Evolutionary conservation across 2,329 filamentous ascomycete species (phyloP).

Genomic region (Colletotrichum sp.): DNA sequence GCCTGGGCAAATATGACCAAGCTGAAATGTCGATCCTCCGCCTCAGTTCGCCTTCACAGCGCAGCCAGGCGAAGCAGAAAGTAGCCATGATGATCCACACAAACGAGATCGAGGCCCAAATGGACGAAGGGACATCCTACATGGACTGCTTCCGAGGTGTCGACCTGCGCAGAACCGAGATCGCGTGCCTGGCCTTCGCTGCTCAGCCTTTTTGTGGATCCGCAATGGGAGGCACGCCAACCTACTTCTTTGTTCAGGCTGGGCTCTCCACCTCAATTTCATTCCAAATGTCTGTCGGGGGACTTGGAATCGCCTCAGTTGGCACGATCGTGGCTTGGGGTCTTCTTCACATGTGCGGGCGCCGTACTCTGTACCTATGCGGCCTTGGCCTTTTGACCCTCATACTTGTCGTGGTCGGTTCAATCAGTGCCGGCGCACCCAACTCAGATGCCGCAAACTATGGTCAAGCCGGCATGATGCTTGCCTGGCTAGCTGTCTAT

Average conservation of each 20-base stretch:
- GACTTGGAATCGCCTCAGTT: constrained; percentile 38
- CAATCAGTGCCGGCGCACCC: constrained; percentile 41
- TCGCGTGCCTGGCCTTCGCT: constrained; percentile 36
- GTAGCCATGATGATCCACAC: constrained; percentile 25
- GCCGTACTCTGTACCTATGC: constrained; percentile 44
- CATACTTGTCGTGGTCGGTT: constrained; percentile 47
- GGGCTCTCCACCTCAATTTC: constrained; percentile 29
- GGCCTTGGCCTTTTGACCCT: constrained; percentile 40
- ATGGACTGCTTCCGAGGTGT: constrained; percentile 47
- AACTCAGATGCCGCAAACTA: constrained; percentile 38
- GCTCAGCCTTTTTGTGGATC: constrained; percentile 37
- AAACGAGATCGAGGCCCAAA: constrained; percentile 23
- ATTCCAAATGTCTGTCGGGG: constrained; percentile 30
- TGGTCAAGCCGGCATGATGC: constrained; percentile 42
- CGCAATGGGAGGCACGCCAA: constrained; percentile 27
- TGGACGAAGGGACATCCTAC: constrained; percentile 43
- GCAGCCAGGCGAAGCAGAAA: background rate
- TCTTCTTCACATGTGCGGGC: constrained; percentile 44
- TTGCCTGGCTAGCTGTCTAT: constrained; percentile 49
- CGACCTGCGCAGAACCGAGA: constrained; percentile 43
- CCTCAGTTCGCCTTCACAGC: background rate
- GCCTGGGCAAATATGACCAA: background rate
- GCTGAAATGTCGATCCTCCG: background rate
- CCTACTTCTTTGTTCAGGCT: constrained; percentile 41
- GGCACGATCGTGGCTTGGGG: constrained; percentile 48